Base-by-base conservation (phyloP, 2,329 filamentous ascomycete genomes). In the Drechslerella stenobrocha region DNA sequence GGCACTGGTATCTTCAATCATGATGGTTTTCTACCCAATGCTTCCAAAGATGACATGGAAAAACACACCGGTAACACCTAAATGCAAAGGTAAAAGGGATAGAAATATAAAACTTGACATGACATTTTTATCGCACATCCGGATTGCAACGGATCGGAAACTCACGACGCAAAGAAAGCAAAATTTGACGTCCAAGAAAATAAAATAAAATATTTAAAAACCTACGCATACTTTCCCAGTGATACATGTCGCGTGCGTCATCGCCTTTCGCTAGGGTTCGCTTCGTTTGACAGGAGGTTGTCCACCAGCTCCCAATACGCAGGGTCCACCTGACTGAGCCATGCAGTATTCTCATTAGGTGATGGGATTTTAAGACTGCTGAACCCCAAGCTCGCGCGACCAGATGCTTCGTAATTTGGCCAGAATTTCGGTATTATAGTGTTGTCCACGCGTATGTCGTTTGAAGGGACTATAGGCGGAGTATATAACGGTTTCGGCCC, bases 271-370 rank as follows among this genome's bases (percentile, higher is more conserved):
- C 45, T 42, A 32, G 35, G 20, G 34, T 56, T 67, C 13, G 48
- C 42, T 28, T 67, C 63, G 18, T 60, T 53, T 18, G 50, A 52
- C 8, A 67, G 37, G 20, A 67, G 44, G 22, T 60, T 67, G 15
- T 67, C 63, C 63, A 67, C 56, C 23, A 67, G 47, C 2, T 55
- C 42, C 63, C 63, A 67, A 28, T 67, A 67, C 1, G 55, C 60
- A 46, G 63, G 55, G 18, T 67, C 63, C n/a, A 67, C 45, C 5
- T 67, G 55, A 42, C 53, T 67, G 11, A 60, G 50, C 63, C 63
- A 67, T 20, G 44, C 30, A 2, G 55, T 56, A 18, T 55, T 40
- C 23, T 60, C 63, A 9, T 50, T 44, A 2, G 55, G 63, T 4
- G 63, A 67, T 6, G 63, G 63, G 7, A 51, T 34, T 46, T 67